Evolutionary conservation across 1,284 basidiomycete species (phyloP).

Genomic region (Athelia sp.): DNA sequence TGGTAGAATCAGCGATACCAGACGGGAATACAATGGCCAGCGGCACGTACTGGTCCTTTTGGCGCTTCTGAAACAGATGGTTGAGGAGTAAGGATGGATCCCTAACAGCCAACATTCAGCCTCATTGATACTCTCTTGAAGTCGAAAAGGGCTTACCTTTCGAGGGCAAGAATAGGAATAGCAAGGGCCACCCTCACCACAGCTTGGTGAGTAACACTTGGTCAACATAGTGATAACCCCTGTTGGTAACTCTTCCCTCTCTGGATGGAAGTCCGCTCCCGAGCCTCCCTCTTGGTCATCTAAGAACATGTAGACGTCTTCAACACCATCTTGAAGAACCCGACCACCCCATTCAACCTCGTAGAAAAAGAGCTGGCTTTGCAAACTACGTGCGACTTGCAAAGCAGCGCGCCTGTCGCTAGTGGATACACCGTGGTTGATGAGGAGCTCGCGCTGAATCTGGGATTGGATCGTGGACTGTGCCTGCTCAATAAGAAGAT

Average conservation of each 20-base stretch:
- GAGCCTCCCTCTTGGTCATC: conserved; percentile 76
- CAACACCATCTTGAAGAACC: conserved; percentile 82
- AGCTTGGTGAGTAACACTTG: conserved; percentile 81
- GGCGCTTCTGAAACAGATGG: neutral
- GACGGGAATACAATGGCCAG: neutral
- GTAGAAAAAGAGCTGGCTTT: conserved; percentile 92
- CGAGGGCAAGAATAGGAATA: conserved; percentile 74
- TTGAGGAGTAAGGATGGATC: neutral
- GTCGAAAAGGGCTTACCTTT: conserved; percentile 36
- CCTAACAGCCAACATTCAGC: neutral
- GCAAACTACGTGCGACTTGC: conserved; percentile 83
- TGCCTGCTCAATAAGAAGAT: neutral
- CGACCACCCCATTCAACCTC: conserved; percentile 95
- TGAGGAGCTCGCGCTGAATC: conserved; percentile 64
- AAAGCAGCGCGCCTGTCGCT: conserved; percentile 79
- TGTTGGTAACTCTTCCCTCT: conserved; percentile 79
- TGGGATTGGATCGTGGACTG: conserved; percentile 80
- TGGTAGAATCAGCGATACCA: neutral
- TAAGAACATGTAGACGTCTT: conserved; percentile 95
- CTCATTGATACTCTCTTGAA: neutral
- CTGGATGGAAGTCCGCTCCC: conserved; percentile 38
- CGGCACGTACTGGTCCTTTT: neutral
- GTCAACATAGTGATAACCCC: conserved; percentile 78
- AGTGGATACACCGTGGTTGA: conserved; percentile 66
- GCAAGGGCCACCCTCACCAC: conserved; percentile 64